Conservation (phyloP, 2,329 filamentous ascomycete species). For the Pseudocercospora vitis region DNA sequence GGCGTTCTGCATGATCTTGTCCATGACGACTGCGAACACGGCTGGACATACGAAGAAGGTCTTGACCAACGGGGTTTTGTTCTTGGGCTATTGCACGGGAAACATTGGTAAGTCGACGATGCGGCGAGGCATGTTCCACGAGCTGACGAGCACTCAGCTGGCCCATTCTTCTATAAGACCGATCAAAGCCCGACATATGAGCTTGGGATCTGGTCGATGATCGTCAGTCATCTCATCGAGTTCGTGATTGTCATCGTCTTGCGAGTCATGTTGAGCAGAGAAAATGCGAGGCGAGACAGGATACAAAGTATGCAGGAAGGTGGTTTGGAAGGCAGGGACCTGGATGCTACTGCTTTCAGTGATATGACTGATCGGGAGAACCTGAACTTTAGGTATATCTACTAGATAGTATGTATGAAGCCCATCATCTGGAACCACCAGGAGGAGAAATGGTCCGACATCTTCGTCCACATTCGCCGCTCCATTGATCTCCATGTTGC, state of each 20-base stretch:
- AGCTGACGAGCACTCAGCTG: conserved; percentile 25
- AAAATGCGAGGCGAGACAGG: conserved; percentile 53
- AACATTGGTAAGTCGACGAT: conserved; percentile 51
- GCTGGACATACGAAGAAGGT: conserved; percentile 64
- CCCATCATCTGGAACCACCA: too few species aligned
- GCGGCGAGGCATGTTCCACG: neutral
- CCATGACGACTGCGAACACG: conserved; percentile 53
- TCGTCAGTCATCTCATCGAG: conserved; percentile 56
- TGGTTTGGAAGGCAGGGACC: conserved; percentile 48
- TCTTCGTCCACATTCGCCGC: too few species aligned
- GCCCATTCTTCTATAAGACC: conserved; percentile 63
- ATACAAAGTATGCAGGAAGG: conserved; percentile 50
- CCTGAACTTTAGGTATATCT: conserved; percentile 17
- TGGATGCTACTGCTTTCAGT: conserved; percentile 51
- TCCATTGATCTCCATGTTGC: too few species aligned
- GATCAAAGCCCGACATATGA: conserved; percentile 53
- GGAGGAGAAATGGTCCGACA: too few species aligned
- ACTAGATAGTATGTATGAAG: neutral
- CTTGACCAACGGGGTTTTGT: conserved; percentile 62
- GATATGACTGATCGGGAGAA: conserved; percentile 52
- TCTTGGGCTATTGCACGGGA: conserved; percentile 52
- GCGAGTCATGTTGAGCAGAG: conserved; percentile 49
- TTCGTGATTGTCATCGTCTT: conserved; percentile 48
- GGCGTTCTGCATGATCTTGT: conserved; percentile 53
- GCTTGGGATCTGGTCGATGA: conserved; percentile 59